Percentiles rank a stretch among this genome's conserved stretches.
Evolutionary conservation across 768 basidiomycete species (phyloP).

Genomic region (Jaapia argillacea): DNA sequence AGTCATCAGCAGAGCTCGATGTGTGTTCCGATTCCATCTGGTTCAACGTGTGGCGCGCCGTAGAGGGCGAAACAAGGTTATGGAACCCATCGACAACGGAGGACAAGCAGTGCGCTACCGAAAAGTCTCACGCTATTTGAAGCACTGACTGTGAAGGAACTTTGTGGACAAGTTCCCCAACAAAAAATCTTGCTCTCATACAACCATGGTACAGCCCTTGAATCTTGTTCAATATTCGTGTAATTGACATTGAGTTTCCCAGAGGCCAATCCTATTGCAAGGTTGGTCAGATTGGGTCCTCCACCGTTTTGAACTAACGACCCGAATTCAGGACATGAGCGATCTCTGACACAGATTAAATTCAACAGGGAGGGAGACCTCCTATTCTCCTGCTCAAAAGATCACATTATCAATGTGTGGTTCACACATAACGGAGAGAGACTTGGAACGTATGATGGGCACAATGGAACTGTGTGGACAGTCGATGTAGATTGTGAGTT

Average conservation of each 20-base stretch:
- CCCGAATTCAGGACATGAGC: conserved; percentile 74
- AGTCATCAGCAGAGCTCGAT: too few species aligned
- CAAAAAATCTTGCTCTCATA: not conserved
- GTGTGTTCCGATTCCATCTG: too few species aligned
- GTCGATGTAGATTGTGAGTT: conserved; percentile 87
- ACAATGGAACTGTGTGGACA: conserved; percentile 97
- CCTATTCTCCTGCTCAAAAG: conserved; percentile 93
- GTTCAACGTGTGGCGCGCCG: too few species aligned
- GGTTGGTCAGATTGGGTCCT: too few species aligned
- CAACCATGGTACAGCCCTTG: not conserved
- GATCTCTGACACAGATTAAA: conserved; percentile 94
- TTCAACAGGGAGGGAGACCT: conserved; percentile 96
- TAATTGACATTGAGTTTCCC: conserved; percentile 1
- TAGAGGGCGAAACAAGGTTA: too few species aligned
- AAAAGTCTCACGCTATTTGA: too few species aligned
- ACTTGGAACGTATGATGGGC: conserved; percentile 90
- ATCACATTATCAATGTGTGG: conserved; percentile 93
- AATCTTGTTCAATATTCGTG: not conserved
- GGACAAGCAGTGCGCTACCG: too few species aligned
- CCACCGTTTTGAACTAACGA: too few species aligned
- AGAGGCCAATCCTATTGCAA: conserved; percentile 22
- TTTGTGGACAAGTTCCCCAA: not conserved
- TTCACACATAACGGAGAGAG: conserved; percentile 96
- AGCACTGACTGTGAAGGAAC: too few species aligned
- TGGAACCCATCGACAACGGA: too few species aligned